These are phyloP conservation scores for Puccinia sorghi DNA, from an alignment of 1,284 basidiomycete species.

Conservation along the genomic window DNA sequence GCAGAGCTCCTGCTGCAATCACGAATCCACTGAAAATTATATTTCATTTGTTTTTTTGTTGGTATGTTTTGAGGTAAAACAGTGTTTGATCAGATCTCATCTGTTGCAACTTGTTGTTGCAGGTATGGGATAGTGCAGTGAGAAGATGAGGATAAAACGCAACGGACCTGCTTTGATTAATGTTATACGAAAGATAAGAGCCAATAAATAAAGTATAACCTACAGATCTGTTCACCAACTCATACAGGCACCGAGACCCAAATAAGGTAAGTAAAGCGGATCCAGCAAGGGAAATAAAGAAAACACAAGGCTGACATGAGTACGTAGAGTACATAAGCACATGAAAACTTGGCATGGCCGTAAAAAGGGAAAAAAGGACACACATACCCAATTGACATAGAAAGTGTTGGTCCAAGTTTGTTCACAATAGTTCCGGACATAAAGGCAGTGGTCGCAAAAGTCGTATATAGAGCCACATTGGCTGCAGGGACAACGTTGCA, in stretches of 20 bases:
- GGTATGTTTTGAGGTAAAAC: neutral
- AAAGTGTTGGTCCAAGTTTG: slow-evolving; percentile 69
- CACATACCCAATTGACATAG: slow-evolving; percentile 69
- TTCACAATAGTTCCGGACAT: slow-evolving; percentile 69
- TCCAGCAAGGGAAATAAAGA: neutral
- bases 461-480: slow-evolving; percentile 53
- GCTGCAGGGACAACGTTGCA: neutral
- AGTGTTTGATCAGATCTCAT: slow-evolving; percentile 28
- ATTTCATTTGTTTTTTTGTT: slow-evolving; percentile 24
- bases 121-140: neutral
- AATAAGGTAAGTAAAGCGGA: neutral
- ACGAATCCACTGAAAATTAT: slow-evolving; percentile 57
- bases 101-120: slow-evolving; percentile 55
- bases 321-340: neutral
- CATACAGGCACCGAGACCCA: neutral
- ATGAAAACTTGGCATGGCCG: neutral
- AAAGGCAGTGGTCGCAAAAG: slow-evolving; percentile 56
- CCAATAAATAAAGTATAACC: slow-evolving; percentile 67
- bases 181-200: slow-evolving; percentile 64
- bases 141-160: slow-evolving; percentile 43
- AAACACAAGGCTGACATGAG: neutral
- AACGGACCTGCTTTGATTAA: slow-evolving; percentile 54
- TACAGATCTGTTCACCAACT: slow-evolving; percentile 28
- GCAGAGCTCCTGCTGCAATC: slow-evolving; percentile 73
- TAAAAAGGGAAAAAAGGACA: neutral